phyloP scores from a whole-genome alignment of 495 filamentous ascomycete genomes.

The Xylaria telfairii region DNA sequence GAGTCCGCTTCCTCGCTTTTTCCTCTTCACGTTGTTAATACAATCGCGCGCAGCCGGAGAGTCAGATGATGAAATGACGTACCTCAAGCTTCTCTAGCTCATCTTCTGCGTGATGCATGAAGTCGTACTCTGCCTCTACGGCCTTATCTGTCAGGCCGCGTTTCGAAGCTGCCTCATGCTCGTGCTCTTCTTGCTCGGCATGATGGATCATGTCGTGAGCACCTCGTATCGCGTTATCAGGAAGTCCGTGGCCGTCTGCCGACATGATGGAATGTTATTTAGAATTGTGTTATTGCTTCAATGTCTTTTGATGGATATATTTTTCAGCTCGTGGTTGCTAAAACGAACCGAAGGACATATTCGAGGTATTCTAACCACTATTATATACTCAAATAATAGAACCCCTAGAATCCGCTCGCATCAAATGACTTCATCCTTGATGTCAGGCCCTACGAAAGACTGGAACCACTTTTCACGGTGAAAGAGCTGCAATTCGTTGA shows the following conservation, averaged over 20 bases:
- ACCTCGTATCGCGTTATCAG: slow-evolving; percentile 31
- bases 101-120: slow-evolving; percentile 40
- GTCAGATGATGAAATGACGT: background rate
- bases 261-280: slow-evolving; percentile 35
- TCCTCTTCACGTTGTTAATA: slow-evolving; percentile 23
- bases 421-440: slow-evolving; percentile 22
- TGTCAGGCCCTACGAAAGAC: slow-evolving; percentile 12
- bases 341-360: background rate
- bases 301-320: background rate
- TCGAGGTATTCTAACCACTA: background rate
- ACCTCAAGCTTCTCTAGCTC: slow-evolving; percentile 36
- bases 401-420: background rate
- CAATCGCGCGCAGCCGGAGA: background rate
- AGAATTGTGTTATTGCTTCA: background rate
- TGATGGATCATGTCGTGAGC: slow-evolving; percentile 45
- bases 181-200: slow-evolving; percentile 43
- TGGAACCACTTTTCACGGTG: background rate
- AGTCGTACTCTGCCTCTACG: slow-evolving; percentile 38
- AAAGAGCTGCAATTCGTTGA: slow-evolving; percentile 15
- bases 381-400: slow-evolving; percentile 13
- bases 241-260: slow-evolving; percentile 36
- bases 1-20: slow-evolving; percentile 29
- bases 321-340: background rate
- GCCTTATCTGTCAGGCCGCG: slow-evolving; percentile 36
- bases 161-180: slow-evolving; percentile 39